These are phyloP conservation scores for Trypanosoma platydactyli DNA, from an alignment of 208 protist species.

Conservation along the genomic window DNA sequence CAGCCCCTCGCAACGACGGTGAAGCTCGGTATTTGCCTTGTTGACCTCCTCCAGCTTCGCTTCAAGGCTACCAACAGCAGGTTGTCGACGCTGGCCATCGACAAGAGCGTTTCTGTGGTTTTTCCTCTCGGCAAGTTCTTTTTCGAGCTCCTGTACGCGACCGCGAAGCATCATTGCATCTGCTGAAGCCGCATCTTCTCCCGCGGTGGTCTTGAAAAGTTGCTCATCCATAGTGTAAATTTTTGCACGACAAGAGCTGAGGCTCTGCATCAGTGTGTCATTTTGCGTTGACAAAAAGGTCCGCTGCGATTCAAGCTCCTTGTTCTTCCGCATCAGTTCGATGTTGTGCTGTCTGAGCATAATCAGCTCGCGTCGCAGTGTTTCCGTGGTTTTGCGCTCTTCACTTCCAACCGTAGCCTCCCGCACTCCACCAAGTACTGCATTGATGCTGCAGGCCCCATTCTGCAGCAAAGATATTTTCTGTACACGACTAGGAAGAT, in stretches of 20 bases:
- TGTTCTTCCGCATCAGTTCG: constrained; percentile 7
- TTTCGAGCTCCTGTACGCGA: constrained; percentile 32
- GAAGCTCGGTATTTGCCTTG: constrained; percentile 22
- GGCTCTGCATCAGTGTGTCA: neutral
- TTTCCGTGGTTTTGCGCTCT: neutral
- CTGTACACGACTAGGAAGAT: no score
- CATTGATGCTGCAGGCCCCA: neutral
- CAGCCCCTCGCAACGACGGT: neutral
- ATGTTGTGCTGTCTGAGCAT: neutral
- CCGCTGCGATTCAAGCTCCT: neutral
- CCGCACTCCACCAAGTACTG: neutral
- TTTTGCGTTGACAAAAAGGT: neutral
- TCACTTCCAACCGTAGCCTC: neutral
- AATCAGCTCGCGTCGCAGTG: neutral
- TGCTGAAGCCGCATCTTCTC: constrained; percentile 17
- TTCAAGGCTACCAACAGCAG: constrained; percentile 15
- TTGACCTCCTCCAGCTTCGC: constrained; percentile 38
- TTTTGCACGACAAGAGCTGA: neutral
- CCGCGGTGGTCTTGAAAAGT: neutral
- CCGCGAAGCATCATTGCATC: constrained; percentile 19
- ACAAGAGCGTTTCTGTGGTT: no score
- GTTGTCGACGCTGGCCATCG: no score
- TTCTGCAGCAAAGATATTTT: neutral
- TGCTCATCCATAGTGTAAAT: neutral
- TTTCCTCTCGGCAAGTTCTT: constrained; percentile 18